phyloP scores from a whole-genome alignment of 768 basidiomycete genomes.

The Dendrothele bispora region DNA sequence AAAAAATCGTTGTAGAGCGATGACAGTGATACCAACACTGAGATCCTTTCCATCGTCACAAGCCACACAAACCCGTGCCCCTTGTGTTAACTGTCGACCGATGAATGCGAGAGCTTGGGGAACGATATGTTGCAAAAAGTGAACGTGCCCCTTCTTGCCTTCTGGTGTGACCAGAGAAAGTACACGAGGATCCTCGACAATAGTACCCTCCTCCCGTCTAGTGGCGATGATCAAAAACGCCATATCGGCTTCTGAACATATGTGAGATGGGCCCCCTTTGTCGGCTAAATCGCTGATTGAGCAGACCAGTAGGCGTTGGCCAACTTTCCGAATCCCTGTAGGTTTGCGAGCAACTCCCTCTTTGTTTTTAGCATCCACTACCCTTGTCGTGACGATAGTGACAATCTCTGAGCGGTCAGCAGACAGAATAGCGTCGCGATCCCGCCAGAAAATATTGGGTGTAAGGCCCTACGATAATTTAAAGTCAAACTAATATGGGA shows the following conservation, averaged over 20 bases:
- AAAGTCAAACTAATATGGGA: constrained; percentile 1
- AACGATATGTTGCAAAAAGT: constrained; percentile 48
- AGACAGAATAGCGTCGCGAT: constrained; percentile 48
- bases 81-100: constrained; percentile 32
- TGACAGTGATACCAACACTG: constrained; percentile 63
- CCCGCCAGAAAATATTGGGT: constrained; percentile 68
- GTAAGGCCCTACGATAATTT: constrained; percentile 63
- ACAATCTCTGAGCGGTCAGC: constrained; percentile 51
- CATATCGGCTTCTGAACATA: not conserved
- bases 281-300: constrained; percentile 25
- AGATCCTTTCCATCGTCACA: constrained; percentile 62
- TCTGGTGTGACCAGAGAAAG: constrained; percentile 24
- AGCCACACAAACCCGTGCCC: constrained; percentile 43
- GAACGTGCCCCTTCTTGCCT: constrained; percentile 56
- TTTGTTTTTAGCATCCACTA: not conserved
- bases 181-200: constrained; percentile 1
- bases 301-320: constrained; percentile 43
- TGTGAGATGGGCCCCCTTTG: not conserved
- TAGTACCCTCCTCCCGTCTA: not conserved
- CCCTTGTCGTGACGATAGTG: constrained; percentile 31
- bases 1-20: constrained; percentile 59
- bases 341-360: not conserved
- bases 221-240: constrained; percentile 31
- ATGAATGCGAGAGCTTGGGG: constrained; percentile 52
- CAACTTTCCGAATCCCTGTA: constrained; percentile 32